phyloP scores from a whole-genome alignment of 23 red algal genomes.

The Chondrus crispus region DNA sequence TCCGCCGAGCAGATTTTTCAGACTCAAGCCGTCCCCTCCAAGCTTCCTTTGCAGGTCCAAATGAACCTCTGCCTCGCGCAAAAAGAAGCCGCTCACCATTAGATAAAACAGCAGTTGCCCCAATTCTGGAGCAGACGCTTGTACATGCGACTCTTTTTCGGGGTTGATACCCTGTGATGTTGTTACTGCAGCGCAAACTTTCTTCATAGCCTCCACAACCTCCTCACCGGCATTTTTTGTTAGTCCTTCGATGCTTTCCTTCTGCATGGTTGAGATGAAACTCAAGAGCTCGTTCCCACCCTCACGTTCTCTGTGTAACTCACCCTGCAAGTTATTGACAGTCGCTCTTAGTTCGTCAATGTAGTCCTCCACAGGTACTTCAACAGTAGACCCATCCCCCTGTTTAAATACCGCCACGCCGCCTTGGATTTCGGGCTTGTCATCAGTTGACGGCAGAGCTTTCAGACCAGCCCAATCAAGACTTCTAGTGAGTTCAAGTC shows the following conservation, averaged over 20 bases:
- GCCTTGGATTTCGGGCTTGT: slow-evolving; percentile 51
- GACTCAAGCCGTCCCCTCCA: slow-evolving; percentile 30
- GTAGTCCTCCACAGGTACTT: slow-evolving; percentile 76
- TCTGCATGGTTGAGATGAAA: slow-evolving; percentile 87
- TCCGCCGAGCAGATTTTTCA: slow-evolving; percentile 39
- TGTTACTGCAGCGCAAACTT: slow-evolving; percentile 67
- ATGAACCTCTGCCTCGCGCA: slow-evolving; percentile 89
- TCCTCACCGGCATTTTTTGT: slow-evolving; percentile 86
- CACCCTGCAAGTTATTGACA: slow-evolving; percentile 61
- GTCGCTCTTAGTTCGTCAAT: slow-evolving; percentile 70
- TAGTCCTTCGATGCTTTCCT: slow-evolving; percentile 75
- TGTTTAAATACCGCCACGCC: slow-evolving; percentile 69
- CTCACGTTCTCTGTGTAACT: slow-evolving; percentile 62
- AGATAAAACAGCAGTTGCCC: slow-evolving; percentile 88
- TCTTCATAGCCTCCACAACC: slow-evolving; percentile 96
- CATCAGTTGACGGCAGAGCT: slow-evolving; percentile 17
- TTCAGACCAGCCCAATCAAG: slow-evolving; percentile 43
- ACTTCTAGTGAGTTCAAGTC: slow-evolving; percentile 58
- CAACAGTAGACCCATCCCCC: slow-evolving; percentile 64
- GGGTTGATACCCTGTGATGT: slow-evolving; percentile 60
- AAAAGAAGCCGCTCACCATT: slow-evolving; percentile 83
- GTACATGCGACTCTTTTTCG: slow-evolving; percentile 44
- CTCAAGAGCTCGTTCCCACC: slow-evolving; percentile 79
- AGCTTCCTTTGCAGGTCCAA: slow-evolving; percentile 73
- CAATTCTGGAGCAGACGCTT: slow-evolving; percentile 70